Percentiles rank a stretch among this genome's conserved stretches.
Evolutionary conservation across 192 early-diverging fungal species (phyloP).

Genomic region (Podila clonocystis): DNA sequence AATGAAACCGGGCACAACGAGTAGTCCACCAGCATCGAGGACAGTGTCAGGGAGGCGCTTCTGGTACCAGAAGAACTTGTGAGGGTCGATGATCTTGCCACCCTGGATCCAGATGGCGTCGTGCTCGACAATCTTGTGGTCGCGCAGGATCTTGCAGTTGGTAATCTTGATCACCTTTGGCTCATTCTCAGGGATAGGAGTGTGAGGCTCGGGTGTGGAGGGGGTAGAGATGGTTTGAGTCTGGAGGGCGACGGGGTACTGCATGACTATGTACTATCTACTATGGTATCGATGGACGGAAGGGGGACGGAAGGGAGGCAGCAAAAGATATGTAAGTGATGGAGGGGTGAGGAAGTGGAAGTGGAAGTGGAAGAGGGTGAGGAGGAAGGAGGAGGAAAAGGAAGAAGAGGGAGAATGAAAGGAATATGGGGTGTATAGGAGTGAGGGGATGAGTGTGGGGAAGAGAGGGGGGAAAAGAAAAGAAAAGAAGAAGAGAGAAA

Average conservation of each 20-base stretch:
- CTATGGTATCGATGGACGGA: neutral
- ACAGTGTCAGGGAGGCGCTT: conserved; percentile 70
- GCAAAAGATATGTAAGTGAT: neutral
- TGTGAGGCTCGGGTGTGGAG: conserved; percentile 37
- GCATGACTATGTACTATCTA: conserved; percentile 18
- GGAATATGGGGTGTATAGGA: neutral
- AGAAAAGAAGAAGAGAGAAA: neutral
- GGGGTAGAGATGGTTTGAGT: conserved; percentile 19
- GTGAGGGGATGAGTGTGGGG: conserved; percentile 1
- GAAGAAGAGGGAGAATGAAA: neutral
- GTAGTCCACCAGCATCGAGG: conserved; percentile 76
- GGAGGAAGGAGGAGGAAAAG: neutral
- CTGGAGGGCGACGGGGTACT: conserved; percentile 46
- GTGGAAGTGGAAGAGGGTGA: neutral
- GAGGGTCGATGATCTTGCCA: conserved; percentile 83
- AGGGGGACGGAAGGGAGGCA: neutral
- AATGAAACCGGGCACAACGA: conserved; percentile 84
- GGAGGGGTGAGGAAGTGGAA: neutral
- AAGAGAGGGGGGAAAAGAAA: neutral
- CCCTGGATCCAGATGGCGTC: conserved; percentile 77
- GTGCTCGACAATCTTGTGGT: conserved; percentile 79
- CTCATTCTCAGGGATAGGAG: conserved; percentile 36
- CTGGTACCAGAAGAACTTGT: conserved; percentile 74
- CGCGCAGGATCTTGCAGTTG: conserved; percentile 79
- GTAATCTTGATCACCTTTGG: conserved; percentile 70